A percentile compares a stretch with the other conserved stretches of the same genome.
Conservation (phyloP, 2,329 filamentous ascomycete genomes). For the Nigrospora oryzae region DNA sequence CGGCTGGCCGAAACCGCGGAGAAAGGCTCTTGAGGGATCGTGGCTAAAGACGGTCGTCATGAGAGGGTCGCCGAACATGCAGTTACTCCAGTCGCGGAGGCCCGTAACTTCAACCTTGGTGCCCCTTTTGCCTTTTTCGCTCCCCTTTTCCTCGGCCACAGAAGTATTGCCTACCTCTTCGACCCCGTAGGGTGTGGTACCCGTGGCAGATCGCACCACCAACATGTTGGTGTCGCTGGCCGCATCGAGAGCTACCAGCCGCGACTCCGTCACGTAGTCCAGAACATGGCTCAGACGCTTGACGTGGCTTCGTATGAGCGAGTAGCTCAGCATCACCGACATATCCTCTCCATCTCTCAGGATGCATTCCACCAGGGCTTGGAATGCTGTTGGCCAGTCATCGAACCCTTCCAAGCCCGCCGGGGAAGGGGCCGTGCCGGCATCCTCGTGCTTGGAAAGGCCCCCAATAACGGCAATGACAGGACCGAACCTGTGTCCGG, state of each 20-base stretch:
- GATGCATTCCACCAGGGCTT: constrained; percentile 44
- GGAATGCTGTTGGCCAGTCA: constrained; percentile 50
- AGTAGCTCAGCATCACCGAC: constrained; percentile 48
- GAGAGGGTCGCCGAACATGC: constrained; percentile 52
- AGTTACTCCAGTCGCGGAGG: constrained; percentile 49
- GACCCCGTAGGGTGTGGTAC: background rate
- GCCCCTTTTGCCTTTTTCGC: constrained; percentile 1
- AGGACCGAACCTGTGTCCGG: constrained; percentile 40
- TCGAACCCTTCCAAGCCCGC: constrained; percentile 16
- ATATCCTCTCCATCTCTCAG: constrained; percentile 54
- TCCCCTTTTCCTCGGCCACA: background rate
- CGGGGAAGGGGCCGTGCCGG: background rate
- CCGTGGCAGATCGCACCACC: constrained; percentile 18
- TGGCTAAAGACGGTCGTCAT: constrained; percentile 41
- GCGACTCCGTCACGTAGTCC: constrained; percentile 40
- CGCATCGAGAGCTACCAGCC: constrained; percentile 46
- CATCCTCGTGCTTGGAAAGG: constrained; percentile 2
- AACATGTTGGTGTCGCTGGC: constrained; percentile 41
- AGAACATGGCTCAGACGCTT: constrained; percentile 38
- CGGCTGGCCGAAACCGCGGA: constrained; percentile 31
- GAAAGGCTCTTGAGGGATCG: constrained; percentile 32
- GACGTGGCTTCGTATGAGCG: constrained; percentile 43
- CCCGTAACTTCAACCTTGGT: constrained; percentile 32
- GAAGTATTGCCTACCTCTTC: background rate
- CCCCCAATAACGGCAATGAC: constrained; percentile 24